Percentiles rank a stretch among this genome's conserved stretches.
Evolutionary conservation across 305 asterid species (phyloP).

Genomic region (Fraxinus sp.): DNA sequence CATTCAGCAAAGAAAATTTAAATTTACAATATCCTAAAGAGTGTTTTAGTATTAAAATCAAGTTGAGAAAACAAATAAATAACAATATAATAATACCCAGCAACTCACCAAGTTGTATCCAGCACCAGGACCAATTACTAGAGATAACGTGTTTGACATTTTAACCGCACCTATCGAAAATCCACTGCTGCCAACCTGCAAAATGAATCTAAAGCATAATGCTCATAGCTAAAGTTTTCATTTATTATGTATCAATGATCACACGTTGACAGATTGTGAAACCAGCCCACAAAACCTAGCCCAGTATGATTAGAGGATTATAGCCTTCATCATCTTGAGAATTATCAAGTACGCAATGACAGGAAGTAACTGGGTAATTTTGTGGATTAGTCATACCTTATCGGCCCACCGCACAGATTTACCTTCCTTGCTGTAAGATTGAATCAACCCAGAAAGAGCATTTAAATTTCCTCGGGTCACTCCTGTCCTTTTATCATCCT

Average conservation of each 20-base stretch:
- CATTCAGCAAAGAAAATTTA: neutral
- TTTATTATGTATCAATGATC: neutral
- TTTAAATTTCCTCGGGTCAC: slow-evolving; percentile 36
- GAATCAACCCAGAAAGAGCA: slow-evolving; percentile 47
- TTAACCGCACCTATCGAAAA: slow-evolving; percentile 77
- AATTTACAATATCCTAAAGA: neutral
- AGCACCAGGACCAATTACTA: slow-evolving; percentile 88
- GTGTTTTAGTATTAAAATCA: neutral
- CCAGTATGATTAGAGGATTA: neutral
- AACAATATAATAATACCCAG: neutral
- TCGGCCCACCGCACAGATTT: slow-evolving; percentile 95
- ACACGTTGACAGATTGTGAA: neutral
- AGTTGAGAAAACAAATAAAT: neutral
- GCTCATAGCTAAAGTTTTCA: neutral
- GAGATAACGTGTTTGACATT: slow-evolving; percentile 43
- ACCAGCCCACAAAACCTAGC: neutral
- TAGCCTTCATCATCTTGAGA: neutral
- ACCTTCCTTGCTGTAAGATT: slow-evolving; percentile 76
- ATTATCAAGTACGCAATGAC: neutral
- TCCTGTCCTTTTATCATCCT: slow-evolving; percentile 52
- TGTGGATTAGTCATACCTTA: slow-evolving; percentile 54
- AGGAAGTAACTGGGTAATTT: neutral
- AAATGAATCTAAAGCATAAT: neutral
- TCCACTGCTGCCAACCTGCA: slow-evolving; percentile 69
- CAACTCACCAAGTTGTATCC: slow-evolving; percentile 86